phyloP scores from a whole-genome alignment of 495 filamentous ascomycete genomes.

The Penicillium taxi region DNA sequence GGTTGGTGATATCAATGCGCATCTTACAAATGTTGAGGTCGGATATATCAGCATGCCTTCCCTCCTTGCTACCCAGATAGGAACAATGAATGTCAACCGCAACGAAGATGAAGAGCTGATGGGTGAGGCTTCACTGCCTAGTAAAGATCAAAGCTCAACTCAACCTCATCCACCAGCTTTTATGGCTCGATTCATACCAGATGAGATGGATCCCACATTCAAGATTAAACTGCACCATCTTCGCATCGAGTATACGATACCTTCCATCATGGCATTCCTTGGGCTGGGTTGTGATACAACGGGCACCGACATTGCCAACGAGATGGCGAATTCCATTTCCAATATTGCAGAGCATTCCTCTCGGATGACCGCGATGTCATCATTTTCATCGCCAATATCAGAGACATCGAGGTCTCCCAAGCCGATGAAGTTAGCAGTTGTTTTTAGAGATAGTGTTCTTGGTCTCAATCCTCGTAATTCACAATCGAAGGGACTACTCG shows the following conservation, averaged over 20 bases:
- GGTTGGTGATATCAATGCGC: slow-evolving; percentile 55
- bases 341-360: slow-evolving; percentile 53
- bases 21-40: slow-evolving; percentile 54
- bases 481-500: slow-evolving; percentile 63
- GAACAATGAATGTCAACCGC: slow-evolving; percentile 48
- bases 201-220: slow-evolving; percentile 86
- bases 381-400: slow-evolving; percentile 12
- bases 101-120: slow-evolving; percentile 65
- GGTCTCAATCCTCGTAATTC: slow-evolving; percentile 79
- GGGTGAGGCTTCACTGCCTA: slow-evolving; percentile 37
- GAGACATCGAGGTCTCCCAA: slow-evolving; percentile 25
- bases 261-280: slow-evolving; percentile 70
- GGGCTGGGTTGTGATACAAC: slow-evolving; percentile 58
- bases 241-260: slow-evolving; percentile 74
- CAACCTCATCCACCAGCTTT: slow-evolving; percentile 46
- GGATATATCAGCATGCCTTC: slow-evolving; percentile 82
- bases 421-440: slow-evolving; percentile 60
- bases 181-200: slow-evolving; percentile 79
- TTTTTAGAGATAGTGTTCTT: slow-evolving; percentile 68
- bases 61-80: slow-evolving; percentile 66
- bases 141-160: slow-evolving; percentile 7
- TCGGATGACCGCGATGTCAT: slow-evolving; percentile 11
- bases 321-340: slow-evolving; percentile 70
- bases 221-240: slow-evolving; percentile 80
- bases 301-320: slow-evolving; percentile 65